phyloP scores from a whole-genome alignment of 495 filamentous ascomycete genomes.

The Talaromyces liani region DNA sequence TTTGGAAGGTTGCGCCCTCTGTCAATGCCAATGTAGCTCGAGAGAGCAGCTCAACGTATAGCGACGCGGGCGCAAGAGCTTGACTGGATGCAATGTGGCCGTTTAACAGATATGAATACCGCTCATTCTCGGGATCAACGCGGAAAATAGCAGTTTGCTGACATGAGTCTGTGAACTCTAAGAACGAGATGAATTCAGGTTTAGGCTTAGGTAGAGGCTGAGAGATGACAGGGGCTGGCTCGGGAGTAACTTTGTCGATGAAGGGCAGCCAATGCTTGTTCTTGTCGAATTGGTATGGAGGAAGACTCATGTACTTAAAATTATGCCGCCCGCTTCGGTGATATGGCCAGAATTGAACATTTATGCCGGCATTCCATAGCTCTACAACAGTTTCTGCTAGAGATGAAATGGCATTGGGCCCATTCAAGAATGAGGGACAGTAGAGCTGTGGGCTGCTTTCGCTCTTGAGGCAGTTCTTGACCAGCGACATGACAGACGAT shows the following conservation, averaged over 20 bases:
- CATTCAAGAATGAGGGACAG: conserved; percentile 15
- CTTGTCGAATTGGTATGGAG: conserved; percentile 31
- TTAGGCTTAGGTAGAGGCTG: conserved; percentile 9
- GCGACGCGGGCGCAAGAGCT: conserved; percentile 30
- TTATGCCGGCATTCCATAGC: conserved; percentile 21
- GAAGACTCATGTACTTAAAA: conserved; percentile 17
- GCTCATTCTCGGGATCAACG: conserved; percentile 34
- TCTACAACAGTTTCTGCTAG: conserved; percentile 18
- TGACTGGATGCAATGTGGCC: conserved; percentile 32
- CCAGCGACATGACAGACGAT: conserved; percentile 25
- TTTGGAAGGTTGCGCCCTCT: background rate
- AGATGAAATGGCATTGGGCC: background rate
- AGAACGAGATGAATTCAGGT: conserved; percentile 28
- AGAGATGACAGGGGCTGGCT: background rate
- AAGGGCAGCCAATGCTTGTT: conserved; percentile 22
- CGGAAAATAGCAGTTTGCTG: conserved; percentile 29
- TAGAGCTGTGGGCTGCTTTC: background rate
- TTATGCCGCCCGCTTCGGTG: conserved; percentile 10
- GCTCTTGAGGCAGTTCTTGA: background rate
- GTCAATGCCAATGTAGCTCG: conserved; percentile 2
- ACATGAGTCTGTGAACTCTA: conserved; percentile 32
- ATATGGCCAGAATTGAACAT: conserved; percentile 27
- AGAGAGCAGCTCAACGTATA: conserved; percentile 34
- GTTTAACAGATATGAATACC: conserved; percentile 30
- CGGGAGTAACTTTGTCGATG: conserved; percentile 8